These are phyloP conservation scores for Xylaria multiplex DNA, from an alignment of 2,329 filamentous ascomycete genomes.

Conservation along the genomic window DNA sequence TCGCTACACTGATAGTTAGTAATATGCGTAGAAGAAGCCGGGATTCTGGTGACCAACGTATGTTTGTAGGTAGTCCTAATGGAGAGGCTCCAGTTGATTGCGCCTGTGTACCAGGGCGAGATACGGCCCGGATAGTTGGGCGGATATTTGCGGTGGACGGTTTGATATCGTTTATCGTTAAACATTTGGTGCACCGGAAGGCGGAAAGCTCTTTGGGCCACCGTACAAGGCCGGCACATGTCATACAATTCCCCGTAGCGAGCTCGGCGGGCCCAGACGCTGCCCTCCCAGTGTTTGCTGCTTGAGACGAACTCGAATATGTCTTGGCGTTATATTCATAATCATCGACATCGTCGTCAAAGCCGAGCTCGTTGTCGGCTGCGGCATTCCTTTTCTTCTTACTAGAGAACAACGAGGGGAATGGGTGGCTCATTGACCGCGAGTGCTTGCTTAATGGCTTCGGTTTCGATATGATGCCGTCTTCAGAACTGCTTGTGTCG, in stretches of 20 bases:
- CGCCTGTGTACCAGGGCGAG: conserved; percentile 29
- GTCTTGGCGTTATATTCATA: conserved; percentile 50
- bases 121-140: conserved; percentile 39
- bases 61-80: conserved; percentile 34
- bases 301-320: conserved; percentile 47
- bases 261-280: conserved; percentile 59
- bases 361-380: conserved; percentile 46
- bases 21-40: neutral
- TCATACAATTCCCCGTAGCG: conserved; percentile 81
- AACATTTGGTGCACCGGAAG: conserved; percentile 85
- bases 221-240: conserved; percentile 81
- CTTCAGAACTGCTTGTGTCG: conserved; percentile 57
- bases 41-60: conserved; percentile 39
- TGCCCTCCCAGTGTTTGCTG: conserved; percentile 46
- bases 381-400: conserved; percentile 65
- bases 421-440: conserved; percentile 82
- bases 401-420: conserved; percentile 74
- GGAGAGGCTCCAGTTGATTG: conserved; percentile 35
- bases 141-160: conserved; percentile 49
- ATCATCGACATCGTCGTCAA: conserved; percentile 58
- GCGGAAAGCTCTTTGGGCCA: conserved; percentile 79
- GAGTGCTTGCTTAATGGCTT: conserved; percentile 54
- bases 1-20: conserved; percentile 39
- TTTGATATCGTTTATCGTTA: conserved; percentile 84
- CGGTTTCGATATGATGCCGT: conserved; percentile 44